Evolutionary conservation across 2,329 filamentous ascomycete genomes (phyloP), one percentile per base, ranked within the genome.

Genomic region (Venturiaceae sp.): DNA sequence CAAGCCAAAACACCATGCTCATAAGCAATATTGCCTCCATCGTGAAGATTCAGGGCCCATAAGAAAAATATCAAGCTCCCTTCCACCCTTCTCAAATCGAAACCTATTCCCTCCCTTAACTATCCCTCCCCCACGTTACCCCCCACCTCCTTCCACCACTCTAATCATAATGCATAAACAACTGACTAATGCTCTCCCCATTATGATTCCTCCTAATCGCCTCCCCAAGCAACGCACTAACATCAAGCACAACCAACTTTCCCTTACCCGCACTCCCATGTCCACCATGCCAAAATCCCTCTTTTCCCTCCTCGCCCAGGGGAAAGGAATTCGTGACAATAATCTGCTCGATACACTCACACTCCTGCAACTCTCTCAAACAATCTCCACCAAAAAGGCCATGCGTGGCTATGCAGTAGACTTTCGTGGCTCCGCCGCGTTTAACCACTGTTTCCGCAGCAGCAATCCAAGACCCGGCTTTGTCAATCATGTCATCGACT

Each of bases 401-500:
- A 68, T 99, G 94, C 0, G 94, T 97, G 7, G 92, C 94, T 76
- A 99, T 95, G 78, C 91, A 96, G 74, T 96, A 97, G 36, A 99
- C 94, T 73, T 88, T 94, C 66, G 89, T 95, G 1, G 94, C 94
- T 47, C 84, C 83, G 63, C 94, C 95, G 63, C 88, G 84, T 79
- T 97, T 97, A 57, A 96, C 89, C 2, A 96, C 92, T 1, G 92
- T 95, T 77, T 99, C 94, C 13, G 94, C 94, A 6, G 94, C 94
- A 5, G 92, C 92, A 64, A 99, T 95, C 94, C 94, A 99, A 6
- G 90, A 96, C 14, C 88, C 90, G 9, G 91, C 86, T 76, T 96
- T 96, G 75, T 99, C 94, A 68, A 99, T 96, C 88, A 99, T 97
- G 71, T 99, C 94, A 71, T 99, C 94, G 54, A 99, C 88, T 61